These are phyloP conservation scores for Ramaria sp. DNA, from an alignment of 768 basidiomycete genomes.

Conservation along the genomic window DNA sequence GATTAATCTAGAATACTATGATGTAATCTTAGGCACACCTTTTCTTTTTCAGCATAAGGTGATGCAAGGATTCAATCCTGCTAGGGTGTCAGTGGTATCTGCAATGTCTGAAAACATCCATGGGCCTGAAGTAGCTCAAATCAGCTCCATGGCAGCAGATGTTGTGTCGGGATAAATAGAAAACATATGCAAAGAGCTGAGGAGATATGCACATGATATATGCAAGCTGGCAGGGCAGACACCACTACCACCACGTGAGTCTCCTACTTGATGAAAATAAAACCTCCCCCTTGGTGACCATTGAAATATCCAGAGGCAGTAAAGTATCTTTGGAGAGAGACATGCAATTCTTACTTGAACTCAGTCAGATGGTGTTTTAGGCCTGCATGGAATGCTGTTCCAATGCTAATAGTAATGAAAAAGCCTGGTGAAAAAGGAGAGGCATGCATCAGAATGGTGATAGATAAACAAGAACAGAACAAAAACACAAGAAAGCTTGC, in stretches of 20 bases:
- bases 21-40: slow-evolving; percentile 27
- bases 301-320: slow-evolving; percentile 26
- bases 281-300: slow-evolving; percentile 24
- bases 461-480: slow-evolving; percentile 24
- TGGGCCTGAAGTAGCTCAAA: slow-evolving; percentile 6
- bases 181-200: slow-evolving; percentile 11
- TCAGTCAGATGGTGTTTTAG: slow-evolving; percentile 22
- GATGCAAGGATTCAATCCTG: neutral
- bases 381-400: slow-evolving; percentile 18
- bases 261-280: slow-evolving; percentile 25
- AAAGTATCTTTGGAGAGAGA: slow-evolving; percentile 17
- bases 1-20: slow-evolving; percentile 28
- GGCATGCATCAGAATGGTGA: slow-evolving; percentile 13
- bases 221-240: slow-evolving; percentile 13
- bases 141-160: slow-evolving; percentile 12
- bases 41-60: slow-evolving; percentile 5
- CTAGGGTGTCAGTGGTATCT: neutral
- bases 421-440: slow-evolving; percentile 11
- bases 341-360: slow-evolving; percentile 20
- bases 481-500: slow-evolving; percentile 20
- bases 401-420: slow-evolving; percentile 26
- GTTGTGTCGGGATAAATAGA: slow-evolving; percentile 10
- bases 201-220: slow-evolving; percentile 12
- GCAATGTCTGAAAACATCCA: neutral
- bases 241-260: slow-evolving; percentile 24